A percentile compares a stretch with the other conserved stretches of the same genome.
Evolutionary conservation across 768 basidiomycete genomes (phyloP).

Genomic region (Auricularia auricula-judae): DNA sequence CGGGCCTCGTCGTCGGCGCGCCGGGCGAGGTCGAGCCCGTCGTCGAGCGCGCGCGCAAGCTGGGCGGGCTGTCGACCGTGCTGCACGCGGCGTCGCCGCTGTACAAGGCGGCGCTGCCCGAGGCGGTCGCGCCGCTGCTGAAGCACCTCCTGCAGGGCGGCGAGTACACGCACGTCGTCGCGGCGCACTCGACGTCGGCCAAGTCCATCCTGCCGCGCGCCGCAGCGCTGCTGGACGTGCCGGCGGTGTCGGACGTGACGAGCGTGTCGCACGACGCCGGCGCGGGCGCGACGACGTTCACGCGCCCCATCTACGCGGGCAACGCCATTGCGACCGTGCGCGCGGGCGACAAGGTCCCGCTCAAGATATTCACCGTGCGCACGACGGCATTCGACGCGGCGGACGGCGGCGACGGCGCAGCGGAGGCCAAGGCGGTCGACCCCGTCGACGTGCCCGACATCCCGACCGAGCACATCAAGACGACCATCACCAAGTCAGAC

Average conservation of each 20-base stretch:
- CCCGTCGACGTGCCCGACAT: conserved; percentile 47
- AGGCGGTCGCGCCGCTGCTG: conserved; percentile 72
- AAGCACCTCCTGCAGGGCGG: conserved; percentile 57
- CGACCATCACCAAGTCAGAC: conserved; percentile 77
- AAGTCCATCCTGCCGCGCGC: conserved; percentile 91
- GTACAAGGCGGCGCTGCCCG: conserved; percentile 61
- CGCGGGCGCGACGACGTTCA: conserved; percentile 72
- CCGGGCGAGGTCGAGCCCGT: conserved; percentile 54
- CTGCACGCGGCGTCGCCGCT: conserved; percentile 60
- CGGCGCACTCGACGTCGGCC: conserved; percentile 82
- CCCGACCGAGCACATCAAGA: conserved; percentile 55
- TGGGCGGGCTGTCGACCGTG: conserved; percentile 55
- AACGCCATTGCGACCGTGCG: conserved; percentile 93
- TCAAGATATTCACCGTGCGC: conserved; percentile 94
- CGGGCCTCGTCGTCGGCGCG: conserved; percentile 63
- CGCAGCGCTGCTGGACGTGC: conserved; percentile 78
- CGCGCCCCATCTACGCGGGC: conserved; percentile 93
- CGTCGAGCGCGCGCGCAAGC: conserved; percentile 57
- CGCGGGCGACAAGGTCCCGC: conserved; percentile 57
- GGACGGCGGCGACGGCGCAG: conserved; percentile 35
- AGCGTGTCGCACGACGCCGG: conserved; percentile 63
- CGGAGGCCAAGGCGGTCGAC: conserved; percentile 49
- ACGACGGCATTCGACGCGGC: conserved; percentile 80
- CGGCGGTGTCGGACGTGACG: conserved; percentile 85
- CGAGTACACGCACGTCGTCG: conserved; percentile 83